Base-by-base conservation (phyloP, 2,329 filamentous ascomycete genomes). In the Cladosporium sp. region DNA sequence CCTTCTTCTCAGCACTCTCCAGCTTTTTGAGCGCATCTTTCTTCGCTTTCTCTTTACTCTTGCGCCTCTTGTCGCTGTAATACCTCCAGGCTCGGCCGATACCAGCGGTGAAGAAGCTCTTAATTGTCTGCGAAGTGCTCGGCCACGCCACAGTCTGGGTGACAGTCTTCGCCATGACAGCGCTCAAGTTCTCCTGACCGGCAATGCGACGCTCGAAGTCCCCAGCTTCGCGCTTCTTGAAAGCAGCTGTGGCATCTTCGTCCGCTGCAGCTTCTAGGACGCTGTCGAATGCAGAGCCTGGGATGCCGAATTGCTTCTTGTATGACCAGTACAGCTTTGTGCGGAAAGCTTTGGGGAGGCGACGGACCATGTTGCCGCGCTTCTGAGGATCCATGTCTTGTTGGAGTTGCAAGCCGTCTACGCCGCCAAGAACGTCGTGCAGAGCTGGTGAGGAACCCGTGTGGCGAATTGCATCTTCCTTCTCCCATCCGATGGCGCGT, bases 341-440 rank as follows among this genome's bases (percentile, higher is more conserved):
- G 38, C 94, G 85, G 81, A 99, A 97, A 5, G 86, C 82, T 67
- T 88, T 88, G 3, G 94, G 94, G 11, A 99, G 79, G 12, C 94
- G 88, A 5, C 94, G 86, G 9, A 99, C 93, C 90, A 99, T 99
- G 74, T 99, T 99, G 17, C 90, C 91, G 59, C 94, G 87, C 69
- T 89, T 92, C 59, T 90, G 77, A 0, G 92, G 90, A 67, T 96
- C 90, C 92, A 97, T 95, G 69, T 97, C 92, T 74, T 99, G 94
- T 42, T 82, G 80, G 19, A 99, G 79, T 15, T 78, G 81, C 65
- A 90, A 82, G 64, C 94, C 86, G 25, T 84, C 79, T 64, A 88
- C 84, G 54, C 72, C 72, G 34, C 72, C 72, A 3, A 73, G 66
- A 12, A 71, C 55, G 69, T 73, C 58, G 51, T 84, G 81, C 86